Base-by-base conservation (phyloP, 768 basidiomycete species). In the Cystofilobasidium macerans region DNA sequence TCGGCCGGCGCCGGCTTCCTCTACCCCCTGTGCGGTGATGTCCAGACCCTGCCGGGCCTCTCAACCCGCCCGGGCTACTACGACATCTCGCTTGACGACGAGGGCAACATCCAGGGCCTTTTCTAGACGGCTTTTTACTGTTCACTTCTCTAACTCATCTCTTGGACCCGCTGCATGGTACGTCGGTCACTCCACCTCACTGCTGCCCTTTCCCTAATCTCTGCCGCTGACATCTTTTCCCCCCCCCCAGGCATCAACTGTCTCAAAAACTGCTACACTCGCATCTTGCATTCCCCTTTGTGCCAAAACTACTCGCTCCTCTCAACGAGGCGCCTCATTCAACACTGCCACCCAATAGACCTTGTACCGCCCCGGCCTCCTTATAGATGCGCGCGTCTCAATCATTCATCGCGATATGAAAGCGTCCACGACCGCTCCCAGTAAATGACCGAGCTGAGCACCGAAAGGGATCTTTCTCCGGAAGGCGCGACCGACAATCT, bases 31-130 rank as follows among this genome's bases (percentile, higher is more conserved):
- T 74, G 76, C 38, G 78, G 78, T 3, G 90, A 93, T 75, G 97
- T 99, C 89, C 87, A 89, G 76, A 97, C 92, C 64, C 94, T 99
- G 90, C 94, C 94, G 51, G 94, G 92, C 71, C 82, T 95, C 47
- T 89, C 86, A 30, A 95, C 90, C 67, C 85, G 91, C 68, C 91
- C 91, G 75, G 89, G 87, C 84, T 62, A 62, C 61, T 68, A 62
- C 61, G 66, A 68, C 54, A 68, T 68, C 60, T 38, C 54, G 11
- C 61, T 68, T 26, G 66, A 68, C 38, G 66, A 68, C 1, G 40
- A 68, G 24, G 66, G 66, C 48, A 42, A 68, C 53, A 62, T 68
- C 33, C 66, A 68, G 57, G 66, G 66, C 62, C 56, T 68, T 13
- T 68, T 68, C 66, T 68, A 62, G n/a, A n/a, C n/a, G n/a, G n/a